Evolutionary conservation across 75 land plant species (phyloP).

Genomic region (Cunninghamia lanceolata): DNA sequence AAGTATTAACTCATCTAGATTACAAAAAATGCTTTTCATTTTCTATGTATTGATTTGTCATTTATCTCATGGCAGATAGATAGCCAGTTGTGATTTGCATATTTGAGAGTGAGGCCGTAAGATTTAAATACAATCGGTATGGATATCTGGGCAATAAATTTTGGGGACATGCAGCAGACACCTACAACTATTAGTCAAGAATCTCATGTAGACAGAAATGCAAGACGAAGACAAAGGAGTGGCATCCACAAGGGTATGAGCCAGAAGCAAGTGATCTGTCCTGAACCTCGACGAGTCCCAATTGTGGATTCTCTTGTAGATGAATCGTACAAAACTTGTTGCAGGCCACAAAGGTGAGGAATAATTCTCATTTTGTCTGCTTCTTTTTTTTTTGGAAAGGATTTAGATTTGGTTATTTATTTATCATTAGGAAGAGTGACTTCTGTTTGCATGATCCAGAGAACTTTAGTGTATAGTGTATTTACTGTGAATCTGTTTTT

Average conservation of each 20-base stretch:
- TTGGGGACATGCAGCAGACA: background rate
- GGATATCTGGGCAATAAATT: background rate
- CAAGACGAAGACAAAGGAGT: constrained; percentile 6
- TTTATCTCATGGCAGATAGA: background rate
- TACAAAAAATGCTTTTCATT: background rate
- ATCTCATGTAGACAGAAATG: background rate
- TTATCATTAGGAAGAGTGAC: background rate
- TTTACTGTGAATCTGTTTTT: too few species aligned
- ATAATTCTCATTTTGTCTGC: too few species aligned
- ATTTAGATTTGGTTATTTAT: background rate
- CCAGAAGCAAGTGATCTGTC: constrained; percentile 11
- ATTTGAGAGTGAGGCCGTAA: background rate
- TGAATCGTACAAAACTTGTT: background rate
- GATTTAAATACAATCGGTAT: background rate
- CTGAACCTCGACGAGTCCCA: constrained; percentile 6
- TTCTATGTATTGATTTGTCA: background rate
- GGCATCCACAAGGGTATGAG: background rate
- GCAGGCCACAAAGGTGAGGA: constrained; percentile 6
- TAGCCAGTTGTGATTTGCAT: background rate
- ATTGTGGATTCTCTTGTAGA: constrained; percentile 2
- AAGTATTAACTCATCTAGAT: background rate
- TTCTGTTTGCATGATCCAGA: background rate
- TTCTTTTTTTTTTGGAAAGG: background rate
- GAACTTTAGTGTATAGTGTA: too few species aligned
- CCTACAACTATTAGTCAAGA: background rate